Evolutionary conservation across 1,139 yeast genomes (phyloP), one percentile per base, ranked within the genome.

Genomic region (Kurtzmaniella quercitrusa): DNA sequence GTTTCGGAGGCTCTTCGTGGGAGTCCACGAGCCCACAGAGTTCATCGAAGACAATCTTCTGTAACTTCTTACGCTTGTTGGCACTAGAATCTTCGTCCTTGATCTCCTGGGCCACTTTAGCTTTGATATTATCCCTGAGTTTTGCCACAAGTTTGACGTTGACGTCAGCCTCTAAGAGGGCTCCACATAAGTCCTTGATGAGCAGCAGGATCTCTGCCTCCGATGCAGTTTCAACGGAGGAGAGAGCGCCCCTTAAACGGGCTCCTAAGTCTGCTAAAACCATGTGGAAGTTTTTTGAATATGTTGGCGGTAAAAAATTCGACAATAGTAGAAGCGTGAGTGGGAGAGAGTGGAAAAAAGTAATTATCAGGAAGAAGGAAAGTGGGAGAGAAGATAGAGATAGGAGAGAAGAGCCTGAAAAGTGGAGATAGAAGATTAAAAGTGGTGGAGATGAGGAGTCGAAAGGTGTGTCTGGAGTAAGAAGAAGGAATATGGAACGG

Each of bases 211-310:
- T 65, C 47, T 73, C 78, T 31, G 61, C 65, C 40, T 66, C 70
- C 1, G 74, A 63, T 2, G 70, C 75, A 8, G 69, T 62, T 16
- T 68, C 79, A 15, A 79, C 84, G 39, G 69, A 73, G 11, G 95
- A 78, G 43, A 93, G 81, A 70, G 66, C 91, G 63, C 60, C 90
- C 78, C 61, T 88, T 62, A 93, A 85, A 50, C 95, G 82, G 51
- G 87, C 75, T 34, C 98, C 98, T 52, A 93, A 76, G 66, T 93
- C 98, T 49, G 96, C 96, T 58, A 93, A 80, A 57, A 93, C 98
- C 98, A 93, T 91, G 37, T 21, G 23, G 23, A 21, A 36, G 23
- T 21, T 21, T 21, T 37, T 41, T 16, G 37, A 10, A 7, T 38
- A 14, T 41, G 36, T 41, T 15, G 37, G 19, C n/a, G 39, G 34